Conservation (phyloP, 768 basidiomycete genomes). For the Lentinula edodes region DNA sequence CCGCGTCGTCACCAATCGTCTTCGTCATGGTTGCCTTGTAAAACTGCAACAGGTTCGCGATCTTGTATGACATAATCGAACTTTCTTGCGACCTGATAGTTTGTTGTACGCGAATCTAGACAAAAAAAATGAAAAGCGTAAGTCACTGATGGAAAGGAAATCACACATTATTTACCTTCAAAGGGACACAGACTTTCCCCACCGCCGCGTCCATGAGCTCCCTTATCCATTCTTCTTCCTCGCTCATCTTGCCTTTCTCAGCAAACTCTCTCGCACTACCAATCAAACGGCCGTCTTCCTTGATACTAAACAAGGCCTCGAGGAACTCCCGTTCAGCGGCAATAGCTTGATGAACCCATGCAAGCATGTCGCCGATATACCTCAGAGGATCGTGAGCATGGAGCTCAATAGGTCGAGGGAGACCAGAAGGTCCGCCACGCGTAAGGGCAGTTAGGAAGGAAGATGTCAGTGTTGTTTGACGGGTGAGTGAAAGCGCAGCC, state of each 20-base stretch:
- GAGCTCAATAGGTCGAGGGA: constrained; percentile 91
- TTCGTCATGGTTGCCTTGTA: constrained; percentile 90
- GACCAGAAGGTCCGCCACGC: constrained; percentile 76
- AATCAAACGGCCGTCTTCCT: constrained; percentile 66
- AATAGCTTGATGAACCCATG: constrained; percentile 95
- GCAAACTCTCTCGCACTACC: constrained; percentile 56
- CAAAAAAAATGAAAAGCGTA: not conserved
- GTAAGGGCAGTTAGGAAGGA: constrained; percentile 86
- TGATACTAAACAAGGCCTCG: constrained; percentile 77
- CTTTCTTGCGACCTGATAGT: constrained; percentile 93
- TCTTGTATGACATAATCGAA: constrained; percentile 85
- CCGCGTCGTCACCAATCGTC: constrained; percentile 81
- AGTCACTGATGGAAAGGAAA: not conserved
- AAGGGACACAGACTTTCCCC: constrained; percentile 79
- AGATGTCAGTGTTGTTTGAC: constrained; percentile 74
- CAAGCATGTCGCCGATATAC: constrained; percentile 97
- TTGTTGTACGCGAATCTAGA: constrained; percentile 83
- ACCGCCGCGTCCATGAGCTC: constrained; percentile 80
- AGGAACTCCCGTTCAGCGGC: constrained; percentile 94
- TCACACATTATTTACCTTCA: constrained; percentile 53
- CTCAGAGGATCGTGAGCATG: constrained; percentile 97
- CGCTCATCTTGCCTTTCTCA: constrained; percentile 35
- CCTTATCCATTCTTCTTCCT: constrained; percentile 75
- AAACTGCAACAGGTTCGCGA: constrained; percentile 93
- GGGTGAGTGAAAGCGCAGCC: constrained; percentile 69